Percentiles rank a stretch among this genome's conserved stretches.
Evolutionary conservation across 1,284 basidiomycete genomes (phyloP).

Genomic region (Xerocomus amazonicus): DNA sequence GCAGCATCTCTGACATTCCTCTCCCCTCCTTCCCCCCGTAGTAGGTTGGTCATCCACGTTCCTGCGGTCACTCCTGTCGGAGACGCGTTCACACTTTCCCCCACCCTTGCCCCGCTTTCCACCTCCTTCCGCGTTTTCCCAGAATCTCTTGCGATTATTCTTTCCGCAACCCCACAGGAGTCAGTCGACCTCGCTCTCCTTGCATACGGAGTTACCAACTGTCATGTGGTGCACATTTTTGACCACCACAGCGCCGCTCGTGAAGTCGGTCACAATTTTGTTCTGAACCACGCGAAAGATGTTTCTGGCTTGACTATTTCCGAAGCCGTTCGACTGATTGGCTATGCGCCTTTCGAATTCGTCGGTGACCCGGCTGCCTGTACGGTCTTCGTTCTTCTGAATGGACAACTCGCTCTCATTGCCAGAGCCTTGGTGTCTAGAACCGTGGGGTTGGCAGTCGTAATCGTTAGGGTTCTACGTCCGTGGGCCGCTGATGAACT

Average conservation of each 20-base stretch:
- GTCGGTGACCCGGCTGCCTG: slow-evolving; percentile 56
- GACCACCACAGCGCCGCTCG: slow-evolving; percentile 70
- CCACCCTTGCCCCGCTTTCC: slow-evolving; percentile 67
- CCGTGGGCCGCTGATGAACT: slow-evolving; percentile 71
- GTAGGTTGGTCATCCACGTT: slow-evolving; percentile 75
- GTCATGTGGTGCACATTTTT: slow-evolving; percentile 76
- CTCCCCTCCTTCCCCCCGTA: slow-evolving; percentile 54
- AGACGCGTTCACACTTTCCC: slow-evolving; percentile 65
- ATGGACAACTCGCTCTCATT: slow-evolving; percentile 64
- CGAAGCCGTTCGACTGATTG: slow-evolving; percentile 49
- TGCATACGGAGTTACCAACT: slow-evolving; percentile 57
- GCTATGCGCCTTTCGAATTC: slow-evolving; percentile 69
- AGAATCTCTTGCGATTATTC: slow-evolving; percentile 68
- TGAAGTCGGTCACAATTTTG: slow-evolving; percentile 58
- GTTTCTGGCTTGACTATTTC: slow-evolving; percentile 36
- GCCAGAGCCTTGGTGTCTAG: slow-evolving; percentile 48
- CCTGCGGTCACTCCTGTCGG: slow-evolving; percentile 65
- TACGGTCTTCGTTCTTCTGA: slow-evolving; percentile 60
- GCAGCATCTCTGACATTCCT: slow-evolving; percentile 65
- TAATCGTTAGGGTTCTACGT: slow-evolving; percentile 71
- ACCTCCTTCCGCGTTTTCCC: slow-evolving; percentile 60
- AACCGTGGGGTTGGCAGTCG: slow-evolving; percentile 52
- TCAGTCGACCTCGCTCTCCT: slow-evolving; percentile 68
- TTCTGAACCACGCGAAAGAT: slow-evolving; percentile 28
- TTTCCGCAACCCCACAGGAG: slow-evolving; percentile 81